Base-by-base conservation (phyloP, 2,329 filamentous ascomycete species). In the Aureobasidium vineae region DNA sequence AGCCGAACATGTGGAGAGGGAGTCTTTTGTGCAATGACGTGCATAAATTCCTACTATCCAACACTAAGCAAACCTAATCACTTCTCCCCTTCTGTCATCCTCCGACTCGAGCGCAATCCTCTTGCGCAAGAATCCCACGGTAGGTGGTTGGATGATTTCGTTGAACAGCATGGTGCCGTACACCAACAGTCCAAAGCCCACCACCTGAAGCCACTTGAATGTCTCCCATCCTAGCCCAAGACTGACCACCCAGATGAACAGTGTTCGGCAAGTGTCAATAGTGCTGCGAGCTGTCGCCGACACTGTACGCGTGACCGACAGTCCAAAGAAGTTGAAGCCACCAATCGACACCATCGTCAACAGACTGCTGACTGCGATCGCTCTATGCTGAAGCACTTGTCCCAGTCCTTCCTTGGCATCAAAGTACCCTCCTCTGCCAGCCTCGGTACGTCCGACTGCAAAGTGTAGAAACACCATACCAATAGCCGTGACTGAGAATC, bases 141-240 rank as follows among this genome's bases (percentile, higher is more conserved):
- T n/a, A 0, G 61, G 61, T 15, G 61, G 61, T 19, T 53, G 47
- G 23, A 64, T 64, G 38, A 64, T 64, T 38, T 96, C 92, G 78
- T 98, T 98, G 83, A 98, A 98, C 49, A 98, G 77, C 78, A 97
- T 97, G 1, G 94, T 99, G 70, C 95, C 96, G 76, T 97, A 99
- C 16, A 99, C 95, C 41, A 99, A 84, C 70, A 97, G 80, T 1
- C 81, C 90, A 72, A 99, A 99, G 1, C 95, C 95, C 3, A 86
- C 77, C 16, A 99, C 91, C 79, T 99, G 95, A 7, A 99, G 85
- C 90, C 91, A 96, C 80, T 98, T 98, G 85, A 99, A 98, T 0
- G 87, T 88, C 80, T 99, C 95, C 95, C 95, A 99, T 68, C 93
- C 93, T 2, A 99, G 85, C 4, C 90, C 91, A 5, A 99, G 85